Conservation (phyloP, 495 filamentous ascomycete species). For the Penicillium malachiteum region DNA sequence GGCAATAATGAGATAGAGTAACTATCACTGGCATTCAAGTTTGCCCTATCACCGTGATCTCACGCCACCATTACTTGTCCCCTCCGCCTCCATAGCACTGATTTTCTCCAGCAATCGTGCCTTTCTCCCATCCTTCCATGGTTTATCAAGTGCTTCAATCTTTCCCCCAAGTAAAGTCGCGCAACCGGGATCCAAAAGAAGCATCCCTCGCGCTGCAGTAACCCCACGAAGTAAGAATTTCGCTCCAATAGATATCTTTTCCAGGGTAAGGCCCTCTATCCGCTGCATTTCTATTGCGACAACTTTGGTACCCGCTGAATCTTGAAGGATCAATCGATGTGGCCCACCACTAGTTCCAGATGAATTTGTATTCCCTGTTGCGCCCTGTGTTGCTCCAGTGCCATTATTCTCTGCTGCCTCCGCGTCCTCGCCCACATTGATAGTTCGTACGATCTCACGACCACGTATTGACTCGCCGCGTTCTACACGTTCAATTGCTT, state of each 20-base stretch:
- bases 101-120: conserved; percentile 62
- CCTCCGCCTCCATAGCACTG: conserved; percentile 23
- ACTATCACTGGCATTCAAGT: neutral
- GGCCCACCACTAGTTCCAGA: conserved; percentile 50
- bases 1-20: neutral
- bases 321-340: conserved; percentile 81
- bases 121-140: conserved; percentile 74
- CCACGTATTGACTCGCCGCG: conserved; percentile 81
- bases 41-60: neutral
- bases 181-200: conserved; percentile 67
- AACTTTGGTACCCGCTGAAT: conserved; percentile 65
- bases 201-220: conserved; percentile 70
- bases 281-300: conserved; percentile 71
- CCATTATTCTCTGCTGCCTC: conserved; percentile 29
- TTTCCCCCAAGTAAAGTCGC: conserved; percentile 78
- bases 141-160: conserved; percentile 74
- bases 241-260: conserved; percentile 69
- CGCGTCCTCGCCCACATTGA: conserved; percentile 51
- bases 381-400: neutral
- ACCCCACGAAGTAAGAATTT: conserved; percentile 72
- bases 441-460: conserved; percentile 74
- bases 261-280: conserved; percentile 63
- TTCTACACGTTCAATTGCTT: conserved; percentile 77
- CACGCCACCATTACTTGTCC: neutral
- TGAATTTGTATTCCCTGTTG: conserved; percentile 5